phyloP scores from a whole-genome alignment of 495 filamentous ascomycete genomes.

The Friedmanniomyces simplex region DNA sequence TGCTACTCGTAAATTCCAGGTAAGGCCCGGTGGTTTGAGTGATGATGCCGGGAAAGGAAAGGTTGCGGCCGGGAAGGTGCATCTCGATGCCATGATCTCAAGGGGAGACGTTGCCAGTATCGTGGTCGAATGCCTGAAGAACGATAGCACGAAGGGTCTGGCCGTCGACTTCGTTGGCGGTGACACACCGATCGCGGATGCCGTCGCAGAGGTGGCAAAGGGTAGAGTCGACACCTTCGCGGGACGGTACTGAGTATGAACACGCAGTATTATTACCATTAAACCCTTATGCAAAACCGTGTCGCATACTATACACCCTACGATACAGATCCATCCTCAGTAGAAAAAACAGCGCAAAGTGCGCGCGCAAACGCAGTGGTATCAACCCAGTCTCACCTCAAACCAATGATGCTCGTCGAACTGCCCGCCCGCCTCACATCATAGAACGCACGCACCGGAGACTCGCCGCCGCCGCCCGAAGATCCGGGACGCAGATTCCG shows the following conservation, averaged over 20 bases:
- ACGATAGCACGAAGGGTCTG: slow-evolving; percentile 25
- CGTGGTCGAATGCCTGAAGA: slow-evolving; percentile 27
- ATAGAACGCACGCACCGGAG: slow-evolving; percentile 10
- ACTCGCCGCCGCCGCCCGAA: neutral
- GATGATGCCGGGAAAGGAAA: slow-evolving; percentile 22
- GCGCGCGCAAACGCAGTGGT: slow-evolving; percentile 14
- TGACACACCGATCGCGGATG: slow-evolving; percentile 22
- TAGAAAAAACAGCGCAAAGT: too few species aligned
- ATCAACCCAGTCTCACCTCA: slow-evolving; percentile 9
- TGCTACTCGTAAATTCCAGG: too few species aligned
- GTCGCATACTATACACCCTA: too few species aligned
- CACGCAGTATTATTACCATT: neutral
- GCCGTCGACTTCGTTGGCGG: slow-evolving; percentile 31
- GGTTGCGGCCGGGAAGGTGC: slow-evolving; percentile 26
- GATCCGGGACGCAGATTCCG: neutral
- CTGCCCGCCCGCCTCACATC: neutral
- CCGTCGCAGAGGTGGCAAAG: slow-evolving; percentile 17
- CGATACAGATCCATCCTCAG: too few species aligned
- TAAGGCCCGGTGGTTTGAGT: slow-evolving; percentile 24
- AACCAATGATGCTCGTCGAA: slow-evolving; percentile 8
- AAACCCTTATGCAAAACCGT: too few species aligned
- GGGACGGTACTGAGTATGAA: slow-evolving; percentile 15
- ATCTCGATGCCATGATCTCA: slow-evolving; percentile 13
- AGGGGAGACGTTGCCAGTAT: slow-evolving; percentile 31
- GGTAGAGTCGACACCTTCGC: slow-evolving; percentile 18